A percentile compares a stretch with the other conserved stretches of the same genome.
These are phyloP conservation scores for Coemansia sp. DNA, from an alignment of 192 early-diverging fungal genomes.

Conservation along the genomic window DNA sequence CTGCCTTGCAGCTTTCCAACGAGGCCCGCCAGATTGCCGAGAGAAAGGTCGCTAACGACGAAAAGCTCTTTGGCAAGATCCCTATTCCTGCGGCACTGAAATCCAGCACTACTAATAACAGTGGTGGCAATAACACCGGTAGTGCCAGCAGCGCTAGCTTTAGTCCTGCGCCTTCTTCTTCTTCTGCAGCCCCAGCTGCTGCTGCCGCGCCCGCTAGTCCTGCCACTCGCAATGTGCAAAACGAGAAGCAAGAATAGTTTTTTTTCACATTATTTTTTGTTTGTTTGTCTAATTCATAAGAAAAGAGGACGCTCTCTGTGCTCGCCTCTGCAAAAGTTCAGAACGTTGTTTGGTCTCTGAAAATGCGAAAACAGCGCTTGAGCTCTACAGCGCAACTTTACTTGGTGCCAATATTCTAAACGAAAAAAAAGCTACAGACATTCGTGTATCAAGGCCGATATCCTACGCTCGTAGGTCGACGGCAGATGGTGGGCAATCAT, in stretches of 20 bases:
- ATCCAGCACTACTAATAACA: neutral
- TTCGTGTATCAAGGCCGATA: constrained; percentile 43
- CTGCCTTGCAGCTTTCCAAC: constrained; percentile 35
- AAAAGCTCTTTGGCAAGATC: constrained; percentile 48
- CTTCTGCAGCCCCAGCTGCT: neutral
- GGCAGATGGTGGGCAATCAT: constrained; percentile 82
- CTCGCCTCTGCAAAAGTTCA: too few relatives aligned
- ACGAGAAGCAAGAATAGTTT: neutral
- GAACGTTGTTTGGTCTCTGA: too few relatives aligned
- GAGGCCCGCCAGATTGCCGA: constrained; percentile 45
- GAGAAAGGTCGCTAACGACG: constrained; percentile 36
- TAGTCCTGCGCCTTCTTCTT: neutral
- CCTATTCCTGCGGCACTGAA: constrained; percentile 27
- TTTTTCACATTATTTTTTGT: neutral
- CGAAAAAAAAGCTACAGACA: neutral
- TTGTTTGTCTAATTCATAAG: too few relatives aligned
- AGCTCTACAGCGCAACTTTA: too few relatives aligned
- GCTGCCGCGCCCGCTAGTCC: neutral
- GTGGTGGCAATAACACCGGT: neutral
- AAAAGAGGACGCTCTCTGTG: too few relatives aligned
- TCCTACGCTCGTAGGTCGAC: constrained; percentile 64
- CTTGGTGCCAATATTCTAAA: neutral
- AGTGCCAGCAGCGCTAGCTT: neutral
- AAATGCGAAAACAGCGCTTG: too few relatives aligned
- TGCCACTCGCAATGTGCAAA: neutral